Conservation (phyloP, 1,139 yeast genomes). For the Saccharomycopsis hybrid region DNA sequence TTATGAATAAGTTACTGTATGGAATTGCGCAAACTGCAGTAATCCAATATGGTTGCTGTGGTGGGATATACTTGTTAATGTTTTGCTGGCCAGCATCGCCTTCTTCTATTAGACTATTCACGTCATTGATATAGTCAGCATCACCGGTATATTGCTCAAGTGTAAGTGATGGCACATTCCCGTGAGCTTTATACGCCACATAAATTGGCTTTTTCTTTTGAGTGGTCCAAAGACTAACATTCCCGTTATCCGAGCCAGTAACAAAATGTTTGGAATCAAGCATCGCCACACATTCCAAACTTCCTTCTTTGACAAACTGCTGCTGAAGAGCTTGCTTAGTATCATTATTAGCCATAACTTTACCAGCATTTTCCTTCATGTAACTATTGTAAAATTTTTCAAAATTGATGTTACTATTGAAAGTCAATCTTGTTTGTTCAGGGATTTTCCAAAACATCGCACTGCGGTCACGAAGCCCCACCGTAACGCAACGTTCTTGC, state of each 20-base stretch:
- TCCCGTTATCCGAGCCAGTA: slow-evolving; percentile 94
- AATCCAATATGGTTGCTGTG: slow-evolving; percentile 75
- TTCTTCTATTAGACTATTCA: neutral
- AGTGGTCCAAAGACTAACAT: slow-evolving; percentile 78
- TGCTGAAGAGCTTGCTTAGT: slow-evolving; percentile 33
- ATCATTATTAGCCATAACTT: slow-evolving; percentile 30
- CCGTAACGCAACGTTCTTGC: slow-evolving; percentile 90
- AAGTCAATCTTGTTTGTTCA: slow-evolving; percentile 89
- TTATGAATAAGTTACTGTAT: slow-evolving; percentile 74
- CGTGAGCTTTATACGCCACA: slow-evolving; percentile 70
- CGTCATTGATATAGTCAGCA: slow-evolving; percentile 26
- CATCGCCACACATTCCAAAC: slow-evolving; percentile 87
- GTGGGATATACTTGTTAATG: slow-evolving; percentile 47
- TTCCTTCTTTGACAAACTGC: slow-evolving; percentile 65
- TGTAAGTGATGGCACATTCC: slow-evolving; percentile 48
- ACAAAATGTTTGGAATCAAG: slow-evolving; percentile 87
- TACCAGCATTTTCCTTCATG: slow-evolving; percentile 27
- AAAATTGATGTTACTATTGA: slow-evolving; percentile 61
- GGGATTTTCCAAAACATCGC: slow-evolving; percentile 96
- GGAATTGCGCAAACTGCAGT: slow-evolving; percentile 84
- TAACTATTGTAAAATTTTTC: slow-evolving; percentile 33
- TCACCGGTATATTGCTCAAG: slow-evolving; percentile 67
- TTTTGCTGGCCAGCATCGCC: neutral
- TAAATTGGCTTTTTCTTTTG: slow-evolving; percentile 83
- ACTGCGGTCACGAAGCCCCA: slow-evolving; percentile 90